Evolutionary conservation across 2,329 filamentous ascomycete genomes (phyloP), one percentile per base, ranked within the genome.

Genomic region (Aureobasidium sp.): DNA sequence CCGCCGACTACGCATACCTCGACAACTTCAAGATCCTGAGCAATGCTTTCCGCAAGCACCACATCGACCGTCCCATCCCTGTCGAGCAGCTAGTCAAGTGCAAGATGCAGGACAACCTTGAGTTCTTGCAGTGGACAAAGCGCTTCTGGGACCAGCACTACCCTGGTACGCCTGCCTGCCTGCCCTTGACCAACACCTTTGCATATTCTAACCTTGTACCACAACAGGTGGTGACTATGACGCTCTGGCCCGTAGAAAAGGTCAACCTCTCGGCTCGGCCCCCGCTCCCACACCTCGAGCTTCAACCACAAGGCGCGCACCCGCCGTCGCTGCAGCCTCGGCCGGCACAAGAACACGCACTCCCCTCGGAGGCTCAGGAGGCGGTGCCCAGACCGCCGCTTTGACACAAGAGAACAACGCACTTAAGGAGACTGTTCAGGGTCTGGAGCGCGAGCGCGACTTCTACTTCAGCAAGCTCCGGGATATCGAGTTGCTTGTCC

Each of bases 101-200:
- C 83, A 97, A 96, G 82, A 99, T 99, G 93, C 94, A 99, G 83
- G 94, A 99, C 77, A 99, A 99, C 80, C 89, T 99, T 70, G 94
- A 97, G 74, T 99, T 99, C 76, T 82, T 99, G 64, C 94, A 99
- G 79, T 99, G 91, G 89, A 87, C 87, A 64, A 99, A 99, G 84
- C 83, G 84, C 69, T 97, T 91, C 80, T 99, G 94, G 94, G 94
- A 99, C 72, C 90, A 97, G 74, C 91, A 97, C 82, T 99, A 90
- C 78, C 94, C 94, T 8, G 94, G 60, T 62, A 55, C n/a, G 49
- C 20, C 49, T 25, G 12, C 49, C 29, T 11, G 8, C 17, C 5
- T 20, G 3, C 5, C 25, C 2, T 14, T 1, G 31, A 17, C 20
- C 25, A 14, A 14, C 25, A 5, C n/a, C 0, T 22, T 11, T 8